Conservation (phyloP, 768 basidiomycete genomes). For the Trametes coccinea region DNA sequence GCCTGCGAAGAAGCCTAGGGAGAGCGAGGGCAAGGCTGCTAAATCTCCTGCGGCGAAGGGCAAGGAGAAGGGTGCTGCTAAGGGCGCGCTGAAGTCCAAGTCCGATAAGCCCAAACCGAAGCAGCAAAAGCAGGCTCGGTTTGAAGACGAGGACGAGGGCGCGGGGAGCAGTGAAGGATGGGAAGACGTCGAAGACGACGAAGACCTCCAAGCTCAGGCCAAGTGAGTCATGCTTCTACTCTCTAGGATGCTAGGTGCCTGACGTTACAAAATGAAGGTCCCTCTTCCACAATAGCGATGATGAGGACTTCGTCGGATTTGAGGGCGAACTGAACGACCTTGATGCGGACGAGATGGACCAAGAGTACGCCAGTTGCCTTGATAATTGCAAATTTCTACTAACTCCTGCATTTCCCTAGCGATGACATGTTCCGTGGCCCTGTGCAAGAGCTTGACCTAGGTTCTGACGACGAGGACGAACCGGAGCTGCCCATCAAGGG, state of each 20-base stretch:
- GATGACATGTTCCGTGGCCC: slow-evolving; percentile 52
- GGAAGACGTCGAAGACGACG: slow-evolving; percentile 61
- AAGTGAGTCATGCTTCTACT: slow-evolving; percentile 36
- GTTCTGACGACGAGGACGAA: slow-evolving; percentile 57
- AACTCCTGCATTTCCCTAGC: slow-evolving; percentile 33
- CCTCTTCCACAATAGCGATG: slow-evolving; percentile 50
- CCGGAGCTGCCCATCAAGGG: slow-evolving; percentile 39
- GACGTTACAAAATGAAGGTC: slow-evolving; percentile 34
- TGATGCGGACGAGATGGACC: slow-evolving; percentile 41
- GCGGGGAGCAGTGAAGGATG: slow-evolving; percentile 46
- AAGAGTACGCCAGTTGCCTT: slow-evolving; percentile 38
- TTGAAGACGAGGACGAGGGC: slow-evolving; percentile 36
- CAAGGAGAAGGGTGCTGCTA: slow-evolving; percentile 22
- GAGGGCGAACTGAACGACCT: slow-evolving; percentile 52
- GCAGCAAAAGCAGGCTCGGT: slow-evolving; percentile 25
- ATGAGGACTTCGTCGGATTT: slow-evolving; percentile 42
- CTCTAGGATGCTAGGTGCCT: background rate
- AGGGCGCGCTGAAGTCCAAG: slow-evolving; percentile 17
- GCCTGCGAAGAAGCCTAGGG: slow-evolving; percentile 29
- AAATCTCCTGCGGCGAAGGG: slow-evolving; percentile 14
- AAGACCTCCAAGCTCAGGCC: slow-evolving; percentile 42
- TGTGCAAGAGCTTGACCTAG: slow-evolving; percentile 63
- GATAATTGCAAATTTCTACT: background rate
- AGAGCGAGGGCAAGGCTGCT: slow-evolving; percentile 23
- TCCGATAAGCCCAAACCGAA: slow-evolving; percentile 18